Evolutionary conservation across 345 rosid genomes (phyloP).

Genomic region (Mercurialis annua): DNA sequence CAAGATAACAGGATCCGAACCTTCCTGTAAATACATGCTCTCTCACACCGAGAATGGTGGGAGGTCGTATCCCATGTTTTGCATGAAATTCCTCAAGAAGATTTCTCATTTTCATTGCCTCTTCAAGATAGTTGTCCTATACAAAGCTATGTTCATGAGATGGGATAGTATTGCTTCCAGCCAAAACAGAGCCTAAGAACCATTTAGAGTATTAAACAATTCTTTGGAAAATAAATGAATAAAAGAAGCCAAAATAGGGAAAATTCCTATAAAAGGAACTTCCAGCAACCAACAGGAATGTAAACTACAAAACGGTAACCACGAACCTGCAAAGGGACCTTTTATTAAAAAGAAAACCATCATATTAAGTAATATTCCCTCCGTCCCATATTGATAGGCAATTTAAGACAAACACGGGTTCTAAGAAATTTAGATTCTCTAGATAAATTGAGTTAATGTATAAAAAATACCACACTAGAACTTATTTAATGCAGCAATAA

Average conservation of each 20-base stretch:
- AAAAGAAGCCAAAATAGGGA: neutral
- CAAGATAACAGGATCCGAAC: conserved; percentile 31
- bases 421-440: too few species aligned
- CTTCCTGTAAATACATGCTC: conserved; percentile 97
- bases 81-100: conserved; percentile 90
- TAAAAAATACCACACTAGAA: neutral
- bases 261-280: neutral
- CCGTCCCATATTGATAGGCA: too few species aligned
- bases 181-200: neutral
- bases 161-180: neutral
- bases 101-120: conserved; percentile 97
- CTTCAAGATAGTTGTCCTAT: conserved; percentile 96
- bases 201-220: neutral
- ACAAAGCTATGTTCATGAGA: conserved; percentile 12
- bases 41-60: conserved; percentile 96
- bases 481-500: too few species aligned
- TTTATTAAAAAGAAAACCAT: neutral
- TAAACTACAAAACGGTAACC: neutral
- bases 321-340: neutral
- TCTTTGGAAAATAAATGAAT: neutral
- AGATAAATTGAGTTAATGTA: too few species aligned
- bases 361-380: too few species aligned
- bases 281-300: neutral
- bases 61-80: conserved; percentile 89
- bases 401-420: too few species aligned